These are phyloP conservation scores for Senna siamea DNA, from an alignment of 306 rosid species.

Conservation along the genomic window DNA sequence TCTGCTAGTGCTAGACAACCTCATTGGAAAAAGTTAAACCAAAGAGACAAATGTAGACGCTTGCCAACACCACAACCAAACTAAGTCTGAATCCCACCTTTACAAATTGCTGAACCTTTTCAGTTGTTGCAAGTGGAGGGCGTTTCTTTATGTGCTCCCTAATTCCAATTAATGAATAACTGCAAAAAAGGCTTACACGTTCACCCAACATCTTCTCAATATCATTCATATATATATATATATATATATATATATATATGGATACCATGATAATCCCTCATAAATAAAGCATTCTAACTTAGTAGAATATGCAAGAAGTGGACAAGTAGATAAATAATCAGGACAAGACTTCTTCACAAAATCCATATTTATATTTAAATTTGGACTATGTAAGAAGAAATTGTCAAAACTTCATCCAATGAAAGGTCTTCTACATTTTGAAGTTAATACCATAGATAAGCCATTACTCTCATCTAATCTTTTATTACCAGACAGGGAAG, in stretches of 20 bases:
- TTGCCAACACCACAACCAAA: not conserved
- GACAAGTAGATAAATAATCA: constrained; percentile 24
- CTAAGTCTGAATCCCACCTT: constrained; percentile 55
- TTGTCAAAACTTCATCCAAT: constrained; percentile 20
- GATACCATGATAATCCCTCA: constrained; percentile 3
- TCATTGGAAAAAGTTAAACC: not conserved
- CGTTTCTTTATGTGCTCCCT: constrained; percentile 98
- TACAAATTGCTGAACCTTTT: constrained; percentile 94
- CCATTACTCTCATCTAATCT: not conserved
- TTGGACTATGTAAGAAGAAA: constrained; percentile 21
- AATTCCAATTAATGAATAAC: constrained; percentile 71
- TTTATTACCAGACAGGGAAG: not conserved
- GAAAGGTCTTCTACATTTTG: constrained; percentile 5
- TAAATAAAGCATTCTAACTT: constrained; percentile 10
- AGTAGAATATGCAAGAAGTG: constrained; percentile 21
- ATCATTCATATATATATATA: not conserved
- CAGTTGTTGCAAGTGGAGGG: constrained; percentile 91
- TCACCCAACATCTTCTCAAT: constrained; percentile 33
- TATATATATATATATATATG: not conserved
- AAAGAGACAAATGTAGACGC: constrained; percentile 16
- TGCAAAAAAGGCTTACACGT: constrained; percentile 38
- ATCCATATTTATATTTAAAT: constrained; percentile 15
- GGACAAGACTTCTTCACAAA: not conserved
- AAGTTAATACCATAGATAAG: not conserved
- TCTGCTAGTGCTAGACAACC: not conserved